These are phyloP conservation scores for Clarkia xantiana DNA, from an alignment of 345 rosid genomes.

Conservation along the genomic window DNA sequence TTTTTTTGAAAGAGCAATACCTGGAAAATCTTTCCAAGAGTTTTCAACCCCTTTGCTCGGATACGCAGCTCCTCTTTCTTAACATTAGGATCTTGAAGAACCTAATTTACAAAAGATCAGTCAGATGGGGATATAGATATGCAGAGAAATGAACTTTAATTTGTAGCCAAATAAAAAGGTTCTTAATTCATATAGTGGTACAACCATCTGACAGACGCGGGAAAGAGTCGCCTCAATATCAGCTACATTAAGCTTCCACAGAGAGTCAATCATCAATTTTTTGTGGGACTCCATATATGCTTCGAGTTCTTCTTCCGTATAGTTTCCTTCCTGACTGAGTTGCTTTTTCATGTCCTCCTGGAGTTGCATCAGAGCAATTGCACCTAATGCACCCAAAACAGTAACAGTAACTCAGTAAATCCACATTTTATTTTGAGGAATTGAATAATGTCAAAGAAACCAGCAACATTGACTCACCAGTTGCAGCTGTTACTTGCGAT, in stretches of 20 bases:
- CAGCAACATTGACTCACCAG: constrained; percentile 41
- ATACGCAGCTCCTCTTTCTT: constrained; percentile 83
- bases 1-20: constrained; percentile 14
- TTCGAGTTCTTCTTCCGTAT: constrained; percentile 87
- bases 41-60: constrained; percentile 87
- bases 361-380: constrained; percentile 90
- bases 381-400: constrained; percentile 22
- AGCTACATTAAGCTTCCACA: constrained; percentile 97
- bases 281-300: constrained; percentile 73
- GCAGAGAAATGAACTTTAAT: constrained; percentile 3
- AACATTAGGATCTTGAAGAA: constrained; percentile 77
- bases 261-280: constrained; percentile 81
- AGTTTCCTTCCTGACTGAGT: constrained; percentile 66
- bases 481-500: constrained; percentile 97
- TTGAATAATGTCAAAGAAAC: no score
- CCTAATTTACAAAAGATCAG: constrained; percentile 29
- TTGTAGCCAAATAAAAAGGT: constrained; percentile 5
- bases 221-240: constrained; percentile 93
- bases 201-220: constrained; percentile 95
- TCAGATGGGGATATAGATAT: constrained; percentile 1
- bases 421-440: no score
- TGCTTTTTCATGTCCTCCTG: constrained; percentile 98
- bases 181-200: constrained; percentile 11
- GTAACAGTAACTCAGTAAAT: no score
- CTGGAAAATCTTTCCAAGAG: constrained; percentile 93